A percentile compares a stretch with the other conserved stretches of the same genome.
Evolutionary conservation across 148 eudicot species (phyloP).

Genomic region (Persicaria maculosa): DNA sequence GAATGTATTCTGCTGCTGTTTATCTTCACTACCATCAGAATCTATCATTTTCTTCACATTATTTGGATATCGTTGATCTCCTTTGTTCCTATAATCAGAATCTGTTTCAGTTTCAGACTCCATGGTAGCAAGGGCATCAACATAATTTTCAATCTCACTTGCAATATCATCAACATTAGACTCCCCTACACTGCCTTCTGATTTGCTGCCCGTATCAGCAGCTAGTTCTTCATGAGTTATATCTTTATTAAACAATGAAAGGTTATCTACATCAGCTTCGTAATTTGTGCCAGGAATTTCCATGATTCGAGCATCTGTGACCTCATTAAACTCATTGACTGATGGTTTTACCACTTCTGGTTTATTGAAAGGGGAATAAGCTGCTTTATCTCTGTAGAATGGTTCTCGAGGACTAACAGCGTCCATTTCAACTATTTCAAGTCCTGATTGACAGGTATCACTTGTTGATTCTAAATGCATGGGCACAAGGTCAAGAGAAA

Average conservation of each 20-base stretch:
- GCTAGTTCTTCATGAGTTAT: slow-evolving; percentile 32
- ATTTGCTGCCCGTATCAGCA: slow-evolving; percentile 35
- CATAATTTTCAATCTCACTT: slow-evolving; percentile 73
- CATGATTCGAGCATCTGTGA: slow-evolving; percentile 16
- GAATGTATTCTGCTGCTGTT: slow-evolving; percentile 25
- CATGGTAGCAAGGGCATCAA: slow-evolving; percentile 80
- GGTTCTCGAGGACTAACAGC: slow-evolving; percentile 41
- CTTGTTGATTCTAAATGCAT: slow-evolving; percentile 25
- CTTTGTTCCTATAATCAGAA: slow-evolving; percentile 40
- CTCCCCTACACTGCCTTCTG: slow-evolving; percentile 29
- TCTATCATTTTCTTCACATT: slow-evolving; percentile 24
- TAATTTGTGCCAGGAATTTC: slow-evolving; percentile 16
- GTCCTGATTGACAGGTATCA: slow-evolving; percentile 33
- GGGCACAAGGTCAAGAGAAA: slow-evolving; percentile 26
- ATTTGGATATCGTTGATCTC: slow-evolving; percentile 20
- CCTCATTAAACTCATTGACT: slow-evolving; percentile 25
- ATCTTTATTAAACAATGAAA: slow-evolving; percentile 20
- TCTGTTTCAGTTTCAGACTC: slow-evolving; percentile 85
- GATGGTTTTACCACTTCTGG: slow-evolving; percentile 27
- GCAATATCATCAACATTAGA: slow-evolving; percentile 55
- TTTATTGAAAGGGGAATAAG: slow-evolving; percentile 31
- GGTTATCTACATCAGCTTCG: slow-evolving; percentile 19
- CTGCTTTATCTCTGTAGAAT: slow-evolving; percentile 30
- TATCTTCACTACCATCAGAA: slow-evolving; percentile 55
- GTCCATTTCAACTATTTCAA: slow-evolving; percentile 41